phyloP scores from a whole-genome alignment of 2,329 filamentous ascomycete genomes.

The Didymella segeticola region DNA sequence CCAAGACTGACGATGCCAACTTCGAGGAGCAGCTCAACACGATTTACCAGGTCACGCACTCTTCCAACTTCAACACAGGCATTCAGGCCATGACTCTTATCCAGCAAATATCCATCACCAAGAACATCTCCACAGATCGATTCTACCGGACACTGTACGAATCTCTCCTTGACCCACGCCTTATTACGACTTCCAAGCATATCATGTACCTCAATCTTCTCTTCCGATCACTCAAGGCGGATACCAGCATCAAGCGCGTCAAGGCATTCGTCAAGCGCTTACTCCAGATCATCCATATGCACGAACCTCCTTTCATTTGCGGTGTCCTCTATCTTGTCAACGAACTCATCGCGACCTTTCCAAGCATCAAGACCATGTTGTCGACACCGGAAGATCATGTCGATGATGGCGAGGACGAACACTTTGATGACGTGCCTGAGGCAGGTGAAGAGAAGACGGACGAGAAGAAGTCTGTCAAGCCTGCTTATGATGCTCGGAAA shows the following conservation, averaged over 20 bases:
- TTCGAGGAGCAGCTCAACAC: conserved; percentile 93
- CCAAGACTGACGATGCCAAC: conserved; percentile 77
- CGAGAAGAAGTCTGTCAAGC: conserved; percentile 24
- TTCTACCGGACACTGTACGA: conserved; percentile 97
- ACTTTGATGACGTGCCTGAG: conserved; percentile 69
- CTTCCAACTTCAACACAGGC: conserved; percentile 98
- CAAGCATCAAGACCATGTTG: conserved; percentile 78
- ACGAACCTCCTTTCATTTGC: conserved; percentile 91
- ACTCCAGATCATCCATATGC: conserved; percentile 83
- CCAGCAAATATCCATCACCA: conserved; percentile 83
- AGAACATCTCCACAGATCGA: conserved; percentile 82
- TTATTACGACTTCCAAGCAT: conserved; percentile 91
- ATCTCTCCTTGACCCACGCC: conserved; percentile 86
- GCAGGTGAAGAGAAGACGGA: conserved; percentile 44
- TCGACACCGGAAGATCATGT: conserved; percentile 75
- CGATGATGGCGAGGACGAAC: conserved; percentile 74
- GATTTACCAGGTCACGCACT: conserved; percentile 94
- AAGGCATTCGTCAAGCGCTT: conserved; percentile 96
- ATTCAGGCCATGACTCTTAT: conserved; percentile 95
- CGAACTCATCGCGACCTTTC: conserved; percentile 80
- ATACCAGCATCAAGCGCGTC: conserved; percentile 87
- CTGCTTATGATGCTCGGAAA: conserved; percentile 83
- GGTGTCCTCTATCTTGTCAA: conserved; percentile 89
- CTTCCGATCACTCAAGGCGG: conserved; percentile 85
- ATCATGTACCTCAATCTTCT: conserved; percentile 92